Base-by-base conservation (phyloP, 768 basidiomycete species). In the Russula lepida region DNA sequence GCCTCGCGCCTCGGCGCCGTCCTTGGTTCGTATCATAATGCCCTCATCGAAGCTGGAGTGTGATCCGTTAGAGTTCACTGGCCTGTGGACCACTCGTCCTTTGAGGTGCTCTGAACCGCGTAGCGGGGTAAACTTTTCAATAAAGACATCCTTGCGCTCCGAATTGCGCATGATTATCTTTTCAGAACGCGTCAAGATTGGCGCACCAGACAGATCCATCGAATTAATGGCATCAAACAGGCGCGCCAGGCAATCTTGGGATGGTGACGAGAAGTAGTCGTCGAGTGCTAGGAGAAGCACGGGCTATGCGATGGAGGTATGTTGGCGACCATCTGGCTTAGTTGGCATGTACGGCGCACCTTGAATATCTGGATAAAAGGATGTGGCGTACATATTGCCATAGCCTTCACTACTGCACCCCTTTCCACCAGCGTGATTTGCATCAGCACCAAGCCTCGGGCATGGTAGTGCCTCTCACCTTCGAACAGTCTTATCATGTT, bases 351-450 rank as follows among this genome's bases (percentile, higher is more conserved):
- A 54, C 52, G 56, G 4, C 78, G 63, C 59, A 87, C 93, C 81
- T 95, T 94, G 81, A 93, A 97, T 66, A 97, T 90, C 68, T 97
- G 92, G 60, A 98, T 93, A 71, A 89, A 97, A 0, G 95, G 92
- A 73, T 94, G 88, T 35, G 87, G 84, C 1, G 92, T 95, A 70
- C 90, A 94, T 63, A 98, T 89, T 25, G 95, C 95, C 75, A 98
- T 81, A 1, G 95, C 94, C 74, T 97, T 91, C 60, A 97, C 93
- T 62, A 89, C 83, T 0, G 95, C 95, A 56, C 95, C 95, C 76
- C 95, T 95, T 66, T 94, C 8, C 49, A 54, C 56, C n/a, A 27
- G 19, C 27, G 23, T 32, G 4, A 25, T 32, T 46, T 28, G 43
- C 30, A 12, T 56, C 25, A 17, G 43, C 15, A 54, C 35, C 35